These are phyloP conservation scores for Hanseniaspora lachancei DNA, from an alignment of 805 yeast genomes.

Conservation along the genomic window DNA sequence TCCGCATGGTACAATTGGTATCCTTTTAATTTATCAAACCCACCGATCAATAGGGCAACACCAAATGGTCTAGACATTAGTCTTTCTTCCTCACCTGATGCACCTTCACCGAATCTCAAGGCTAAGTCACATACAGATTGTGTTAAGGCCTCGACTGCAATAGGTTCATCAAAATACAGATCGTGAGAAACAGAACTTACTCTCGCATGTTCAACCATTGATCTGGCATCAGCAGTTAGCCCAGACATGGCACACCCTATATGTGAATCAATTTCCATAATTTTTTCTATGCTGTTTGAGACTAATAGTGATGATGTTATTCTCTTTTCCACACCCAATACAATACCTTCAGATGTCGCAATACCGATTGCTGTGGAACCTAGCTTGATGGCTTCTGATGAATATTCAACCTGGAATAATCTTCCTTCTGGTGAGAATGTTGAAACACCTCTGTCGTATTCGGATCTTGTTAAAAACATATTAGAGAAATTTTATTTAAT, in stretches of 20 bases:
- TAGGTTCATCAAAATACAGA: conserved; percentile 81
- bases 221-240: conserved; percentile 94
- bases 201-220: conserved; percentile 97
- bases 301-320: conserved; percentile 88
- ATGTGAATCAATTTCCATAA: conserved; percentile 85
- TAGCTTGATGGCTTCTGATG: conserved; percentile 88
- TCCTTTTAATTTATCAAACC: conserved; percentile 82
- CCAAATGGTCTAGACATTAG: conserved; percentile 95
- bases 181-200: conserved; percentile 78
- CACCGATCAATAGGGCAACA: conserved; percentile 91
- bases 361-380: conserved; percentile 93
- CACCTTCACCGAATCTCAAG: conserved; percentile 92
- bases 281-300: conserved; percentile 86
- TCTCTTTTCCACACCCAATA: conserved; percentile 92
- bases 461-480: conserved; percentile 98
- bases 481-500: background rate
- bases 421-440: conserved; percentile 99
- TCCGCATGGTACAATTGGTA: conserved; percentile 98
- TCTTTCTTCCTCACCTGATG: conserved; percentile 76
- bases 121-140: conserved; percentile 97
- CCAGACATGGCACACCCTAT: conserved; percentile 99
- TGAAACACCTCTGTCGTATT: conserved; percentile 96
- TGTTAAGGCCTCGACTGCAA: conserved; percentile 83
- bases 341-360: conserved; percentile 87
- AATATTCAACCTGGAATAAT: conserved; percentile 93